phyloP scores from a whole-genome alignment of 2,329 filamentous ascomycete species.

The Bipolaris zeicola region DNA sequence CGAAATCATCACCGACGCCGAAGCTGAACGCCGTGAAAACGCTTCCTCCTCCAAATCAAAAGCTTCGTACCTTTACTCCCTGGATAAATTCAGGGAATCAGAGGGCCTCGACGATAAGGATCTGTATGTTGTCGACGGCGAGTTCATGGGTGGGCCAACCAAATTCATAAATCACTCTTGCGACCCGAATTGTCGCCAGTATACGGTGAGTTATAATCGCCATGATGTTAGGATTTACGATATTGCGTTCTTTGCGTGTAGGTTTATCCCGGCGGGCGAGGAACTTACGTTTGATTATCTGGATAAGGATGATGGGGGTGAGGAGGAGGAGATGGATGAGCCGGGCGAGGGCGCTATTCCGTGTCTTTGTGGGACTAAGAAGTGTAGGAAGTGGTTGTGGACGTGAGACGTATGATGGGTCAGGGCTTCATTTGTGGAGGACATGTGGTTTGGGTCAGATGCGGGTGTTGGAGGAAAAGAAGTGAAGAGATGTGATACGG shows the following conservation, averaged over 20 bases:
- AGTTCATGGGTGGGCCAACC: conserved; percentile 77
- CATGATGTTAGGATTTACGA: conserved; percentile 77
- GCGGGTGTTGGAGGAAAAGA: neutral
- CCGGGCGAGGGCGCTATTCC: conserved; percentile 54
- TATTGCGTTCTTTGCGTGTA: conserved; percentile 74
- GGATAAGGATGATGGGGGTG: conserved; percentile 66
- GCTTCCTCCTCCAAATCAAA: conserved; percentile 65
- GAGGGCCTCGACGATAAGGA: conserved; percentile 54
- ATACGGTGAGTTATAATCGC: conserved; percentile 78
- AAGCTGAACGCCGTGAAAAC: conserved; percentile 69
- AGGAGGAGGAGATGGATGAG: conserved; percentile 59
- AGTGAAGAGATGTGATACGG: neutral
- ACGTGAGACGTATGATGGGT: conserved; percentile 25
- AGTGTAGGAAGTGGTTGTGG: conserved; percentile 75
- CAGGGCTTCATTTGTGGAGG: neutral
- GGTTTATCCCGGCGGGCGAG: conserved; percentile 66
- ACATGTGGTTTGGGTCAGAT: no score
- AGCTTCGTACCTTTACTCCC: conserved; percentile 77
- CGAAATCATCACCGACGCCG: conserved; percentile 55
- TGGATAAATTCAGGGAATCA: conserved; percentile 78
- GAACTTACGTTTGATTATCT: conserved; percentile 84
- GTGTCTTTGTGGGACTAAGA: conserved; percentile 65
- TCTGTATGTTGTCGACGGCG: conserved; percentile 63
- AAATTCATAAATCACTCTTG: conserved; percentile 86
- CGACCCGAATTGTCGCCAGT: conserved; percentile 78